Conservation (phyloP, 345 rosid species). For the Hirschfeldia incana region DNA sequence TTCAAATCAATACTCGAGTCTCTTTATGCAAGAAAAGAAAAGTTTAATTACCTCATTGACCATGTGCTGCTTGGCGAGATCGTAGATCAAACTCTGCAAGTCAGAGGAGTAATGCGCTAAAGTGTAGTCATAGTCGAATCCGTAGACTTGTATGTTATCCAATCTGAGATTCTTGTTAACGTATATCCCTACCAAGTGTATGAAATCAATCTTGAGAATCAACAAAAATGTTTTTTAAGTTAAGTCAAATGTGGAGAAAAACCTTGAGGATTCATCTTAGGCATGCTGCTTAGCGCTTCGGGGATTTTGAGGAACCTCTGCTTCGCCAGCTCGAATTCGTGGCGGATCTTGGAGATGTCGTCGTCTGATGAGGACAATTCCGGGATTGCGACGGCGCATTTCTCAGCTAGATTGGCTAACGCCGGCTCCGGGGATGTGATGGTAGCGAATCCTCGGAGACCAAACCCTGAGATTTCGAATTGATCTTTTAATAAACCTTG, state of each 20-base stretch:
- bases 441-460: constrained; percentile 40
- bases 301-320: constrained; percentile 77
- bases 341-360: constrained; percentile 59
- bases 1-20: not conserved
- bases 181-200: constrained; percentile 58
- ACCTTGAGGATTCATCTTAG: constrained; percentile 92
- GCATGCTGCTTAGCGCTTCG: constrained; percentile 56
- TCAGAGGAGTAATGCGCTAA: constrained; percentile 83
- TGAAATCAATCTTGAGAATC: no score
- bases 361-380: constrained; percentile 34
- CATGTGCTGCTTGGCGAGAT: constrained; percentile 90
- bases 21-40: not conserved
- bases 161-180: constrained; percentile 86
- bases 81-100: constrained; percentile 86
- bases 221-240: not conserved
- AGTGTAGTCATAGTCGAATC: constrained; percentile 94
- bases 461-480: constrained; percentile 37
- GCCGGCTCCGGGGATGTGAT: constrained; percentile 37
- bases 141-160: constrained; percentile 85
- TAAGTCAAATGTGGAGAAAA: not conserved
- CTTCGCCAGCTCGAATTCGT: constrained; percentile 66
- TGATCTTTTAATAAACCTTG: not conserved
- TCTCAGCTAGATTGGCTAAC: constrained; percentile 43
- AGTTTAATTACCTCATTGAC: constrained; percentile 78
- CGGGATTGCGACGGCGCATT: constrained; percentile 28